Base-by-base conservation (phyloP, 1,284 basidiomycete genomes). In the Rhodotorula sp. region DNA sequence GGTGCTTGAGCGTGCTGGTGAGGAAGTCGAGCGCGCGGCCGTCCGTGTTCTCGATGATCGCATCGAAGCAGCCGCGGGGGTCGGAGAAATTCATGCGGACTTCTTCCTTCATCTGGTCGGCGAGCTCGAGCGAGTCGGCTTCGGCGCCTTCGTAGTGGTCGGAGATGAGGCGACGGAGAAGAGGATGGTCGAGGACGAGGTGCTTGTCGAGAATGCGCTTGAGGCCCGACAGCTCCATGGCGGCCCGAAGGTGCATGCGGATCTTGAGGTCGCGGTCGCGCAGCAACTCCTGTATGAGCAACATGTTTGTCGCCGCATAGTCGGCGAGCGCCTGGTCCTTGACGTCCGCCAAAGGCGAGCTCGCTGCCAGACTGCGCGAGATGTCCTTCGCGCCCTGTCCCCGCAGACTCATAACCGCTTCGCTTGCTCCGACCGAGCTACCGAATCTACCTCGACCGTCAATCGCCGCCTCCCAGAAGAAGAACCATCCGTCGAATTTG, bases 371-470 rank as follows among this genome's bases (percentile, higher is more conserved):
- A 54, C 40, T 64, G 58, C 53, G 62, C 59, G 47, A 63, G 54
- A 65, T 52, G 9, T 73, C 65, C 62, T 69, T 66, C 18, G 67
- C 70, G 30, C 66, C 69, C 24, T 68, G 51, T 0, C 77, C 74
- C 44, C 77, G 61, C 53, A 79, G 53, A 40, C 86, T 87, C 78
- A 85, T 87, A 68, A 95, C 86, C 72, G 96, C 92, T 47, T 94
- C 91, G 75, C 92, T 94, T 15, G 92, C 91, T 4, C 96, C 95
- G 13, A 99, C 95, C 59, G 91, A 81, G 78, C 90, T 95, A 3
- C 95, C 95, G 92, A 98, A 95, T 79, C 88, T 90, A 2, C 96
- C 95, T 68, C 93, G 83, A 2, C 94, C 93, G 56, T 87, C 86
- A 20, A 98, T 84, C 8, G 87, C 87, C 50, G 83, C 83, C 76